Percentiles rank a stretch among this genome's conserved stretches.
Evolutionary conservation across 768 basidiomycete species (phyloP).

Genomic region (Psilocybe cubensis): DNA sequence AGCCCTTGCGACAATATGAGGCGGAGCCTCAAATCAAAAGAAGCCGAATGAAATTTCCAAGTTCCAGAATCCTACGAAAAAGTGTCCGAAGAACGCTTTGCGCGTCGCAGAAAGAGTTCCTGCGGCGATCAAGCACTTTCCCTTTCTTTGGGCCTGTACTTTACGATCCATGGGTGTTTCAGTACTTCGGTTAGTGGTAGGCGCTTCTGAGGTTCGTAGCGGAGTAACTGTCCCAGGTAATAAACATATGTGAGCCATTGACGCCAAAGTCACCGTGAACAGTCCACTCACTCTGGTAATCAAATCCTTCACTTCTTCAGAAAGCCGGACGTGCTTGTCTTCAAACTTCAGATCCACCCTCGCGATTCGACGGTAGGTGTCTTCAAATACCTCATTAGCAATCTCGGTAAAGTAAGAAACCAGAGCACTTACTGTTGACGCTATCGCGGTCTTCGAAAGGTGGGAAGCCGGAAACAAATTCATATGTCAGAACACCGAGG

Average conservation of each 20-base stretch:
- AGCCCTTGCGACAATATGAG: neutral
- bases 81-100: neutral
- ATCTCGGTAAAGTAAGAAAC: neutral
- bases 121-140: constrained; percentile 19
- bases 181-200: constrained; percentile 76
- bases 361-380: constrained; percentile 89
- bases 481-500: constrained; percentile 93
- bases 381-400: constrained; percentile 37
- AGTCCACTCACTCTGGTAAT: constrained; percentile 54
- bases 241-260: neutral
- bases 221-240: constrained; percentile 64
- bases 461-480: constrained; percentile 83
- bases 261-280: neutral
- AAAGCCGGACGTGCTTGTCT: constrained; percentile 48
- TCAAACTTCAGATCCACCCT: constrained; percentile 77
- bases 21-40: neutral
- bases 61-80: no score
- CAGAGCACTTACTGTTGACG: constrained; percentile 59
- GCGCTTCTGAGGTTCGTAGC: constrained; percentile 78
- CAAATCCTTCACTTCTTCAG: constrained; percentile 68
- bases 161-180: constrained; percentile 86
- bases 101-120: neutral
- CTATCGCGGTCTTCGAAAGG: constrained; percentile 86
- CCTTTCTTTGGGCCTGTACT: constrained; percentile 54
- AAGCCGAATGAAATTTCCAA: neutral